A percentile compares a stretch with the other conserved stretches of the same genome.
phyloP scores from a whole-genome alignment of 345 rosid species.

The Cardamine resedifolia region DNA sequence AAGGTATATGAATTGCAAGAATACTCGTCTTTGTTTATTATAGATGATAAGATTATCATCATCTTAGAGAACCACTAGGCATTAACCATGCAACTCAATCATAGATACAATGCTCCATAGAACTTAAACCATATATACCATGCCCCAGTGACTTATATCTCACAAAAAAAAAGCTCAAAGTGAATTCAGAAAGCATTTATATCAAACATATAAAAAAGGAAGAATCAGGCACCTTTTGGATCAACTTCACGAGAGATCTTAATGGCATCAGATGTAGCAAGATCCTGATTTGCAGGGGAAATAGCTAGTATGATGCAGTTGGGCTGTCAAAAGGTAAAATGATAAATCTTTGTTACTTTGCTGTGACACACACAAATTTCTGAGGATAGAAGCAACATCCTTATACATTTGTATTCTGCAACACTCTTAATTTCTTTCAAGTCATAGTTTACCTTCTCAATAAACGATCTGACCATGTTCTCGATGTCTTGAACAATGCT shows the following conservation, averaged over 20 bases:
- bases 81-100: neutral
- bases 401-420: neutral
- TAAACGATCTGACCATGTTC: conserved; percentile 79
- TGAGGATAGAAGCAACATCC: neutral
- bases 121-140: neutral
- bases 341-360: conserved; percentile 10
- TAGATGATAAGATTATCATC: neutral
- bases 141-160: neutral
- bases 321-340: conserved; percentile 59
- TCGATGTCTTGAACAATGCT: conserved; percentile 88
- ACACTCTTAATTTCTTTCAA: neutral
- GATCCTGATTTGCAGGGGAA: conserved; percentile 99
- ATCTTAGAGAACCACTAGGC: neutral
- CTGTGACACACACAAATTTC: neutral
- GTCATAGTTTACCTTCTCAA: conserved; percentile 72
- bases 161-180: neutral
- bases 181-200: conserved; percentile 6
- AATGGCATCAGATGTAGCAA: conserved; percentile 97
- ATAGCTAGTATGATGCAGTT: conserved; percentile 91
- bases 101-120: neutral
- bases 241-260: conserved; percentile 96
- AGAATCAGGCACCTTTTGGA: conserved; percentile 64
- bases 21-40: neutral
- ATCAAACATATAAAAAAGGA: neutral
- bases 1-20: neutral